Percentiles rank a stretch among this genome's conserved stretches.
Evolutionary conservation across 1,284 basidiomycete genomes (phyloP).

Genomic region (Leccinum proximum): DNA sequence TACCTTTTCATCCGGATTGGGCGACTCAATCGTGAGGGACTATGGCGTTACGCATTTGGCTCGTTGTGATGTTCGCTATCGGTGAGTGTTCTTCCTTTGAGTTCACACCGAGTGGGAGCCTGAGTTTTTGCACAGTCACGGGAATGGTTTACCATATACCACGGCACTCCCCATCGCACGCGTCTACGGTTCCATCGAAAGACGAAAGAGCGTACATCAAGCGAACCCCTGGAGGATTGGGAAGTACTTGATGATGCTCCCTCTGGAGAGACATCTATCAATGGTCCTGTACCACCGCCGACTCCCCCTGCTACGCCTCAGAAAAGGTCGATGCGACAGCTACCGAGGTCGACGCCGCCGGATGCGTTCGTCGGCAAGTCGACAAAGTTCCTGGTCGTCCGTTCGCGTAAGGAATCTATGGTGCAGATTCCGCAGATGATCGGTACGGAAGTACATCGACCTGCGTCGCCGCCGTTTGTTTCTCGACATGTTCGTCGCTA

Average conservation of each 20-base stretch:
- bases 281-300: conserved; percentile 21
- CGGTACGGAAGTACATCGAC: conserved; percentile 18
- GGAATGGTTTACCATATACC: conserved; percentile 8
- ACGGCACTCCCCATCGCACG: conserved; percentile 29
- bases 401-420: conserved; percentile 24
- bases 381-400: conserved; percentile 10
- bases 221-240: conserved; percentile 32
- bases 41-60: too few species aligned
- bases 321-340: conserved; percentile 13
- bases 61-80: too few species aligned
- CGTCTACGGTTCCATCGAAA: conserved; percentile 32
- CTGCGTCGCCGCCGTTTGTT: conserved; percentile 31
- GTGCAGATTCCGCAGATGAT: conserved; percentile 23
- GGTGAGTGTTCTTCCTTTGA: too few species aligned
- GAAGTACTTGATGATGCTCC: conserved; percentile 29
- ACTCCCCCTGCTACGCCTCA: conserved; percentile 23
- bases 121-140: too few species aligned
- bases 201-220: conserved; percentile 33
- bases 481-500: conserved; percentile 32
- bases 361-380: conserved; percentile 20
- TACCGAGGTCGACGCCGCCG: conserved; percentile 6
- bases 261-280: conserved; percentile 23
- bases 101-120: too few species aligned
- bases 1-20: too few species aligned
- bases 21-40: too few species aligned